Base-by-base conservation (phyloP, 2,329 filamentous ascomycete species). In the Cladosporium sp. region DNA sequence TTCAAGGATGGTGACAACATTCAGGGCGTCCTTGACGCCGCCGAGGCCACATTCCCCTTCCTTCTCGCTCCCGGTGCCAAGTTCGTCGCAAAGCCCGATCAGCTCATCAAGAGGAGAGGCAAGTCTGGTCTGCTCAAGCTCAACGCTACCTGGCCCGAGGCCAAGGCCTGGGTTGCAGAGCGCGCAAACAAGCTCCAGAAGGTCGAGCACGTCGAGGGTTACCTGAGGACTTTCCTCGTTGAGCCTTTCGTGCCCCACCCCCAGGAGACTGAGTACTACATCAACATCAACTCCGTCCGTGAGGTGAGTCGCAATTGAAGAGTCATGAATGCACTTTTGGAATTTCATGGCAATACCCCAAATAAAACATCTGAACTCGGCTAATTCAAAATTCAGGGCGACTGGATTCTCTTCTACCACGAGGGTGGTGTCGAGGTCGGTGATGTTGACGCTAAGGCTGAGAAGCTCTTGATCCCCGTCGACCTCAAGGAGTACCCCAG, bases 401-500 rank as follows among this genome's bases (percentile, higher is more conserved):
- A 99, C 83, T 98, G 93, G 93, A 97, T 99, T 79, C 92, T 99
- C 78, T 99, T 99, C 87, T 97, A 94, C 77, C 93, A 99, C 84
- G 95, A 99, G 84, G 95, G 95, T 86, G 95, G 95, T 91, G 93
- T 99, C 73, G 95, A 99, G 82, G 95, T 99, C 75, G 95, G 95
- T 80, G 95, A 99, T 88, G 95, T 99, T 73, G 95, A 99, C 77
- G 93, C 89, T 71, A 99, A 99, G 87, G 95, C 95, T 71, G 92
- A 98, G 88, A 99, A 98, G 90, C 88, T 99, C 70, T 85, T 99
- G 78, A 93, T 99, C 76, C 94, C 95, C 74, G 95, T 99, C 76
- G 93, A 98, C 82, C 90, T 99, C 70, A 87, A 89, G 72, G 85
- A 97, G 82, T 99, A 94, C 83, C 95, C 95, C 72, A 97, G 93